Base-by-base conservation (phyloP, 2,329 filamentous ascomycete species). In the Ophiostoma angusticollis region DNA sequence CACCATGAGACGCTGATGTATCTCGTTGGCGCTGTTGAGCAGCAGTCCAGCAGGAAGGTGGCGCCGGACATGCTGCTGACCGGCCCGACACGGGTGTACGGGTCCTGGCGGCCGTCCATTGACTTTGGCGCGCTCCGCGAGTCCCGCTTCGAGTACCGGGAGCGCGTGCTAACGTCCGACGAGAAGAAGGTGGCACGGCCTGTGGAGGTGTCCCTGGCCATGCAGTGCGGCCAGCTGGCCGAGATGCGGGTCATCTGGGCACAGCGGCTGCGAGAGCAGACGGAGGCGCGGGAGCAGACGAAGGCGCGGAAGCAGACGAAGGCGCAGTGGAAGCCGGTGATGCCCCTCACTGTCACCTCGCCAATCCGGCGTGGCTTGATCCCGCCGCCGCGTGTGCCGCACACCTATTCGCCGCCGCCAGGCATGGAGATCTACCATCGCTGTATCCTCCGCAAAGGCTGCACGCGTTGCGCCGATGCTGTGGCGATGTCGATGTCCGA, bases 131-230 rank as follows among this genome's bases (percentile, higher is more conserved):
- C 9, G 9, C 14, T 23, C 9, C 8, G 5, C 5, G 31, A 35
- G 32, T 29, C 41, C 4, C 28, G 35, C 3, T 2, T 28, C 14
- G 34, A 40, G 25, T 44, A 14, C 30, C 28, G 39, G 9, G 44
- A 46, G 2, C 29, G 23, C 9, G n/a, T 24, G 5, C 33, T 46
- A 14, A 23, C 41, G 4, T 5, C 18, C 2, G 28, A 9, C 12
- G 44, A 46, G 34, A n/a, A 25, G 12, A 22, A 14, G 1, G 39
- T 46, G n/a, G 39, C 44, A 3, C 24, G 13, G 22, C 44, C 44
- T 6, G 4, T 3, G 3, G 44, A 46, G 34, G 37, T 44, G 21
- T 9, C n/a, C 1, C 2, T 1, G 3, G 43, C 43, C 7, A 25
- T 23, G 29, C 5, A n/a, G 0, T 11, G 2, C 2, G 32, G 25